These are phyloP conservation scores for Laguncularia racemosa DNA, from an alignment of 345 rosid species.

Conservation along the genomic window DNA sequence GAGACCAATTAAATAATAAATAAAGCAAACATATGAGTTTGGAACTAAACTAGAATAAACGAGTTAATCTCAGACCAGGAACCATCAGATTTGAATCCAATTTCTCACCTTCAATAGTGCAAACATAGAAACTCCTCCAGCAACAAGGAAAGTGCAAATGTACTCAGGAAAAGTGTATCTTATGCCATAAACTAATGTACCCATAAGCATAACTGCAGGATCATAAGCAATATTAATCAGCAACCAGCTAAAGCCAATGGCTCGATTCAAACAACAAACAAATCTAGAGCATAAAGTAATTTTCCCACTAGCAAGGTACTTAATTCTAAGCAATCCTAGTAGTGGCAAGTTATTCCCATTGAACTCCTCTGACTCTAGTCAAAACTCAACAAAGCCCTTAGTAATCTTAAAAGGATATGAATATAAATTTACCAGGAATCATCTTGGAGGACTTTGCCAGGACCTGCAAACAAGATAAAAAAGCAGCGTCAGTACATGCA, in stretches of 20 bases:
- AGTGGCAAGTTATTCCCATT: background rate
- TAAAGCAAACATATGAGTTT: slow-evolving; percentile 2
- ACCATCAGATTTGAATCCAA: background rate
- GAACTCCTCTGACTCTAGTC: background rate
- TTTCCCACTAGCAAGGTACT: no score
- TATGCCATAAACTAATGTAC: slow-evolving; percentile 79
- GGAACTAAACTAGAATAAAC: background rate
- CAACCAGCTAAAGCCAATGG: background rate
- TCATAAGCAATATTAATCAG: slow-evolving; percentile 7
- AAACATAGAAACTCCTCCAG: slow-evolving; percentile 89
- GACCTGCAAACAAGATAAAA: slow-evolving; percentile 45
- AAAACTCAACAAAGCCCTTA: background rate
- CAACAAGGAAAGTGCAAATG: slow-evolving; percentile 72
- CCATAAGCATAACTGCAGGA: slow-evolving; percentile 89
- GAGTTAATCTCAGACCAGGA: no score
- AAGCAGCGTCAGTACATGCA: slow-evolving; percentile 1
- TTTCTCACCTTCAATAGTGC: slow-evolving; percentile 72
- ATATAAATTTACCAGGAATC: slow-evolving; percentile 67
- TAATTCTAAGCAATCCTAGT: background rate
- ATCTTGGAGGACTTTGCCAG: slow-evolving; percentile 91
- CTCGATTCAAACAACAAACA: no score
- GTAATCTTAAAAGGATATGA: no score
- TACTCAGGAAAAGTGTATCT: slow-evolving; percentile 76
- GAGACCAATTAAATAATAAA: slow-evolving; percentile 15
- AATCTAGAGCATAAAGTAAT: no score